Evolutionary conservation across 257 asterid species (phyloP).

Genomic region (Misopates orontium): DNA sequence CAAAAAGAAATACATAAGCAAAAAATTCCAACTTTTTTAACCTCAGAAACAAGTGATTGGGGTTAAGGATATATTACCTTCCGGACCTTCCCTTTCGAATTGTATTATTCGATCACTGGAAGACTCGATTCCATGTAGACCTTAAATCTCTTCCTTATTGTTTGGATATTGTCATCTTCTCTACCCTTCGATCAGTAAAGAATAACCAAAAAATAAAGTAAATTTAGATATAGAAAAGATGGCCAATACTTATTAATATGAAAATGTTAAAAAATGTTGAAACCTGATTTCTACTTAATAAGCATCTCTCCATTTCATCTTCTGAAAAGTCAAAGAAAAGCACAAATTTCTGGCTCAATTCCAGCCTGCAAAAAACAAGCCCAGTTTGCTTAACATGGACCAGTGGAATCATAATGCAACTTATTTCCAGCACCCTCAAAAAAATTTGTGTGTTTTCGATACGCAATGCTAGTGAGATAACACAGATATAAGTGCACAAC

Average conservation of each 20-base stretch:
- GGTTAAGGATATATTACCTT: constrained; percentile 35
- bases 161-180: constrained; percentile 57
- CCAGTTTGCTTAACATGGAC: too few species aligned
- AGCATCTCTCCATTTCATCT: constrained; percentile 62
- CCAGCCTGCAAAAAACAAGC: constrained; percentile 41
- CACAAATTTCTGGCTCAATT: constrained; percentile 67
- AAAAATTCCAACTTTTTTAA: too few species aligned
- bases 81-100: constrained; percentile 51
- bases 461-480: not conserved
- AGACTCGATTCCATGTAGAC: constrained; percentile 54
- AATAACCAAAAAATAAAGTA: constrained; percentile 6
- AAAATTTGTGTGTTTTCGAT: too few species aligned
- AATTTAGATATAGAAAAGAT: not conserved
- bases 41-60: constrained; percentile 7
- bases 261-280: constrained; percentile 2
- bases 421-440: too few species aligned
- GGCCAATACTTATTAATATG: not conserved
- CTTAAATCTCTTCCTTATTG: constrained; percentile 55
- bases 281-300: constrained; percentile 57
- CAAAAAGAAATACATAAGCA: too few species aligned
- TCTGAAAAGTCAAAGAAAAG: constrained; percentile 63
- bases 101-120: constrained; percentile 60
- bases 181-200: constrained; percentile 43
- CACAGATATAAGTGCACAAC: not conserved
- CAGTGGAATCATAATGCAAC: too few species aligned